Percentiles rank a stretch among this genome's conserved stretches.
Conservation (phyloP, 225 moss, liverwort and hornwort genomes). For the Sphagnum contortum region DNA sequence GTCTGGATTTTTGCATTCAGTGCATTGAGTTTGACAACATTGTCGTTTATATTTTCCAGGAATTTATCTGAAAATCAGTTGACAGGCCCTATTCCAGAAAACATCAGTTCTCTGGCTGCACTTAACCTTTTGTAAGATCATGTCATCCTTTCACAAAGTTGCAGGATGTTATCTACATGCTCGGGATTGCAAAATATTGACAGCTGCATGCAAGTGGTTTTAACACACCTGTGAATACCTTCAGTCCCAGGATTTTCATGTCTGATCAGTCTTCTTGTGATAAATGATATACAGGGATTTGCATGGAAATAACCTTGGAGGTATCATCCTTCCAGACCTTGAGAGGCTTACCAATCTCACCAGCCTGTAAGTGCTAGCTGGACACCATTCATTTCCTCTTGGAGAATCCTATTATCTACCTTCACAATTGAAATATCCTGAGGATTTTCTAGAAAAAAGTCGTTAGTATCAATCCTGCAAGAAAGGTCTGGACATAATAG, state of each 20-base stretch:
- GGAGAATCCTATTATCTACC: too few species aligned
- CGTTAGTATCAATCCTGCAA: too few species aligned
- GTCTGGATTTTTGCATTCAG: too few species aligned
- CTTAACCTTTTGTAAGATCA: slow-evolving; percentile 40
- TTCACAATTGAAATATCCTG: too few species aligned
- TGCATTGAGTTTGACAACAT: too few species aligned
- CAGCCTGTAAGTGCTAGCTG: slow-evolving; percentile 26
- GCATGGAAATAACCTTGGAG: slow-evolving; percentile 40
- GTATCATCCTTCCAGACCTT: slow-evolving; percentile 44
- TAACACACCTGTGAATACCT: neutral
- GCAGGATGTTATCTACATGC: too few species aligned
- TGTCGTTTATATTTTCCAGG: slow-evolving; percentile 11
- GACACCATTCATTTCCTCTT: too few species aligned
- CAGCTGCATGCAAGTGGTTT: too few species aligned
- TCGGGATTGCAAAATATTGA: too few species aligned
- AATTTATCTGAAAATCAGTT: slow-evolving; percentile 45
- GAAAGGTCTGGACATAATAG: too few species aligned
- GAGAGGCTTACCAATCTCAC: slow-evolving; percentile 51
- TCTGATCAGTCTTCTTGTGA: neutral
- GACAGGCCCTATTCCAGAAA: slow-evolving; percentile 38
- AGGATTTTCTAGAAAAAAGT: too few species aligned
- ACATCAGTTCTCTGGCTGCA: slow-evolving; percentile 51
- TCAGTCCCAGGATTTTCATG: neutral
- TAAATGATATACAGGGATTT: slow-evolving; percentile 19
- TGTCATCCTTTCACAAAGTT: neutral